Base-by-base conservation (phyloP, 306 rosid species). In the Trichosanthes truncata region DNA sequence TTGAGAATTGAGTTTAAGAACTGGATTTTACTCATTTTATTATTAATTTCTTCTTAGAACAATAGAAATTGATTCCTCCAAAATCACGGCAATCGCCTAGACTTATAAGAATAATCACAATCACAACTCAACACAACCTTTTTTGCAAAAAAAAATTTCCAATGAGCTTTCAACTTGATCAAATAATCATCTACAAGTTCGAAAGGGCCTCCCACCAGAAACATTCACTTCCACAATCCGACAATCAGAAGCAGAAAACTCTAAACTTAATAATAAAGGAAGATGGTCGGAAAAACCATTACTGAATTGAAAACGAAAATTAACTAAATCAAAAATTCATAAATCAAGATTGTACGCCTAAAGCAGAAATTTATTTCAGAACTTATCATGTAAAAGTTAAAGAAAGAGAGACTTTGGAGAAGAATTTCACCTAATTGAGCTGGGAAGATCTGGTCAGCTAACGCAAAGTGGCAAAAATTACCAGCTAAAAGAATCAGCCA, bases 381-480 rank as follows among this genome's bases (percentile, higher is more conserved):
- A 74, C 10, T 29, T 52, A 23, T 69, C 33, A n/a, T 20, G 10
- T 0, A 21, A 14, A 79, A n/a, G 6, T 43, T 13, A 3, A 20
- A 36, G 21, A n/a, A 7, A 48, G 2, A 52, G 21, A 3, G 20
- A 25, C 20, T 56, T 45, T 51, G 71, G 55, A 60, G 73, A 12
- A 67, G 46, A 66, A 60, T 20, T 67, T 60, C 78, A 92, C 97
- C 96, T 65, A 85, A 78, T 23, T 87, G 87, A 80, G 88, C 86
- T 35, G 91, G 86, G 90, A 89, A 79, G 88, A 88, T 82, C 83
- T 83, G 89, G 31, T 90, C 92, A 29, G 95, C 86, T 1, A 86
- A 84, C 65, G 79, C 85, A 14, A 23, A 53, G 75, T 53, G 85
- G 82, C 77, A 83, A 29, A 85, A 52, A 76, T 1, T 2, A 72